phyloP scores from a whole-genome alignment of 345 rosid genomes.

The Trapa incisa region DNA sequence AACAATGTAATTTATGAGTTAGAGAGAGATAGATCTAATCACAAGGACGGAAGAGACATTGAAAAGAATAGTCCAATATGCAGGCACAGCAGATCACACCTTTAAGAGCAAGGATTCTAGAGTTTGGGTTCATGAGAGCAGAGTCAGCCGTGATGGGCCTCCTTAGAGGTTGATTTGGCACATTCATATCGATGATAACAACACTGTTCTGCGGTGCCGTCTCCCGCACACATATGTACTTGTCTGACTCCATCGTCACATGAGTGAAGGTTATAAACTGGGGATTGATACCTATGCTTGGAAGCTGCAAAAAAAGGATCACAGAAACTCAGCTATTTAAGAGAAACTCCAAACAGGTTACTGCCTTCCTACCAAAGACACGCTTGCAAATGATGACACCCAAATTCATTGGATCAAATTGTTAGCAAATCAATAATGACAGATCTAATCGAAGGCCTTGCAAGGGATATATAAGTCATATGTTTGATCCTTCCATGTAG shows the following conservation, averaged over 20 bases:
- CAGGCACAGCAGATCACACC: slow-evolving; percentile 11
- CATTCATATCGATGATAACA: slow-evolving; percentile 66
- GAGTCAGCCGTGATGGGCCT: slow-evolving; percentile 85
- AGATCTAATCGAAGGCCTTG: background rate
- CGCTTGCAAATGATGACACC: too few species aligned
- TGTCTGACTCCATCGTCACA: slow-evolving; percentile 82
- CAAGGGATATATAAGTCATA: background rate
- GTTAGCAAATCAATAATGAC: background rate
- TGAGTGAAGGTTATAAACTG: slow-evolving; percentile 71
- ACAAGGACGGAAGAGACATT: background rate
- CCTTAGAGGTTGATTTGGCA: slow-evolving; percentile 75
- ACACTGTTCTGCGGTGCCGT: slow-evolving; percentile 79
- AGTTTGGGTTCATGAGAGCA: slow-evolving; percentile 58
- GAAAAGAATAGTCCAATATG: background rate
- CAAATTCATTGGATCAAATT: too few species aligned
- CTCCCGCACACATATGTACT: slow-evolving; percentile 79
- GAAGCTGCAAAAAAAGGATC: slow-evolving; percentile 30
- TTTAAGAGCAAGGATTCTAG: slow-evolving; percentile 37
- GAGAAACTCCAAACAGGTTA: background rate
- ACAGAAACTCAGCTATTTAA: background rate
- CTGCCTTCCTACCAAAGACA: too few species aligned
- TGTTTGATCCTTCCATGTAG: background rate
- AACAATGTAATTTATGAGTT: too few species aligned
- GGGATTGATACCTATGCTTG: slow-evolving; percentile 61
- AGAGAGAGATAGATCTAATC: too few species aligned